Conservation (phyloP, 2,329 filamentous ascomycete species). For the Trichophyton simii region DNA sequence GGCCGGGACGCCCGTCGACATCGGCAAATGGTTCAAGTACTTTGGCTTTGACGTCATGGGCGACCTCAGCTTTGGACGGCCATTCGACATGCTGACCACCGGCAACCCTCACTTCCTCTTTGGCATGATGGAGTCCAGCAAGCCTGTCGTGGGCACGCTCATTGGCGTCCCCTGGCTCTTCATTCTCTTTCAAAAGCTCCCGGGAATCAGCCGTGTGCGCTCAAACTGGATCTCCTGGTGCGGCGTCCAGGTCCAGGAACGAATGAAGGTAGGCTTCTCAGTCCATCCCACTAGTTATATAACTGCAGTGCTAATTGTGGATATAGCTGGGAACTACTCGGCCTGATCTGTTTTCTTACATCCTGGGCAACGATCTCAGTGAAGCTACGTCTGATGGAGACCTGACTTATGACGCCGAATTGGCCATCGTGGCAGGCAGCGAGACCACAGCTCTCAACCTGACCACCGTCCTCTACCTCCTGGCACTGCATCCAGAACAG, state of each 20-base stretch:
- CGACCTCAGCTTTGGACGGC: conserved; percentile 26
- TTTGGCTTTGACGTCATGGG: conserved; percentile 25
- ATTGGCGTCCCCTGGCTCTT: conserved; percentile 17
- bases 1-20: conserved; percentile 5
- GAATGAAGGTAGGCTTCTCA: conserved; percentile 8
- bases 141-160: conserved; percentile 14
- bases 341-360: conserved; percentile 8
- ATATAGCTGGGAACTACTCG: conserved; percentile 4
- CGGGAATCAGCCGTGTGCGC: conserved; percentile 9
- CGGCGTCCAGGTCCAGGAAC: conserved; percentile 9
- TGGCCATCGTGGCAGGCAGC: conserved; percentile 16
- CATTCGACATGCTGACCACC: conserved; percentile 24
- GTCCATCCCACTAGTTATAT: neutral
- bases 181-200: conserved; percentile 15
- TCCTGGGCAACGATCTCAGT: neutral
- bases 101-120: conserved; percentile 15
- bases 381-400: neutral
- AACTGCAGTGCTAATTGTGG: neutral
- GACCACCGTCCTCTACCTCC: conserved; percentile 21
- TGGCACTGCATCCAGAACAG: conserved; percentile 21
- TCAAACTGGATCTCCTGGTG: conserved; percentile 14
- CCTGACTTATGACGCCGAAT: conserved; percentile 6
- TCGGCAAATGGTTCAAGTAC: conserved; percentile 17
- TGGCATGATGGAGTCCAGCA: conserved; percentile 13
- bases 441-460: conserved; percentile 26